Evolutionary conservation across 164 flowering plant genomes (phyloP).

Genomic region (Liriodendron chinense): DNA sequence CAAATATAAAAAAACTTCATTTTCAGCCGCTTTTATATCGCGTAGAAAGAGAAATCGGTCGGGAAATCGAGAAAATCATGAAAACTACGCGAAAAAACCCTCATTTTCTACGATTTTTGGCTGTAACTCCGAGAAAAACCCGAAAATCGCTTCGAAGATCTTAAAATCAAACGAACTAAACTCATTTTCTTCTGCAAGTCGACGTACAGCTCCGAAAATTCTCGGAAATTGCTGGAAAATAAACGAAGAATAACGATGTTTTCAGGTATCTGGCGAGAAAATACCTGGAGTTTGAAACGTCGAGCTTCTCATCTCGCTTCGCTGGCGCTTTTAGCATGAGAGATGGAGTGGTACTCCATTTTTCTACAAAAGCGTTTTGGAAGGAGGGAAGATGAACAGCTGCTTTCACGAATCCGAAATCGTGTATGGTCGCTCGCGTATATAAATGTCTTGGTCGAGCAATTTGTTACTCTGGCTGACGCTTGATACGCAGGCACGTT

Average conservation of each 20-base stretch:
- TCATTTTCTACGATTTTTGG: too few species aligned
- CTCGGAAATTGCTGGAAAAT: not conserved
- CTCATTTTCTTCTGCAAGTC: not conserved
- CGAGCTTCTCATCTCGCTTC: not conserved
- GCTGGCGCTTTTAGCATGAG: not conserved
- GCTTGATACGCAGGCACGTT: too few species aligned
- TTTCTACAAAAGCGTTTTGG: not conserved
- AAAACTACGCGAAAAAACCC: too few species aligned
- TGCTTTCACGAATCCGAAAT: not conserved
- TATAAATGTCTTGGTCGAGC: too few species aligned
- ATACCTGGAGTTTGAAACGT: slow-evolving; percentile 1
- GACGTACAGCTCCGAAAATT: not conserved
- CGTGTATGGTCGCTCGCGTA: too few species aligned
- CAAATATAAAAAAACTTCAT: not conserved
- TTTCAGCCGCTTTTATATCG: not conserved
- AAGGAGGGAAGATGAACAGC: slow-evolving; percentile 6
- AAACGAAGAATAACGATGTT: not conserved
- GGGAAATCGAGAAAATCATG: too few species aligned
- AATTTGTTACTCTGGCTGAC: too few species aligned
- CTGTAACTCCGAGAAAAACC: too few species aligned
- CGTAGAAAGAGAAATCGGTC: not conserved
- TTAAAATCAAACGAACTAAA: not conserved
- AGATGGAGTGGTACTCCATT: not conserved
- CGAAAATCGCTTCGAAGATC: not conserved
- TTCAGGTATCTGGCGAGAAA: not conserved